Percentiles rank a stretch among this genome's conserved stretches.
Evolutionary conservation across 805 yeast species (phyloP).

Genomic region (Kazachstania bromeliacearum): DNA sequence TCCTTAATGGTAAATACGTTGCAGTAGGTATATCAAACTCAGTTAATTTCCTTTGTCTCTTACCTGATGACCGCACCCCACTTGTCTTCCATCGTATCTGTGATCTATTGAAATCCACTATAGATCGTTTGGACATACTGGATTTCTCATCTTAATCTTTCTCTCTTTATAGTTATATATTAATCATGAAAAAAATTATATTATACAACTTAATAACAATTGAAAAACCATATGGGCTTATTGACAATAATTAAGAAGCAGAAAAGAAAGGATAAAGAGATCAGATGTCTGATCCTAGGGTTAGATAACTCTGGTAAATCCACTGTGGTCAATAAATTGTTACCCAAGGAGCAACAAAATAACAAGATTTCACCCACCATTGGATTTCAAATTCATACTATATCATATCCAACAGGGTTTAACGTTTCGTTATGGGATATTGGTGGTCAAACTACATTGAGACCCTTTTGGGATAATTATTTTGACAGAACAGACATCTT

Average conservation of each 20-base stretch:
- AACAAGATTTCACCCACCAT: constrained; percentile 70
- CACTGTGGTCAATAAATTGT: constrained; percentile 56
- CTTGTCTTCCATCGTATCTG: constrained; percentile 5
- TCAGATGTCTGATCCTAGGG: constrained; percentile 69
- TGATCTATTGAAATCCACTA: constrained; percentile 11
- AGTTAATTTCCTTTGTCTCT: constrained; percentile 20
- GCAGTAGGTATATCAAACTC: constrained; percentile 22
- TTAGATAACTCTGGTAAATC: constrained; percentile 90
- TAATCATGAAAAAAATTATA: too few species aligned
- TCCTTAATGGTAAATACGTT: constrained; percentile 5
- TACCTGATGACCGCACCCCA: constrained; percentile 2
- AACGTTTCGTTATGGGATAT: constrained; percentile 72
- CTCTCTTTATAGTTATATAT: too few species aligned
- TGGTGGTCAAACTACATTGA: constrained; percentile 77
- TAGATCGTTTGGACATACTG: constrained; percentile 9
- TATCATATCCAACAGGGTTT: constrained; percentile 26
- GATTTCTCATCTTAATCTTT: too few species aligned
- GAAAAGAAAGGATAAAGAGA: constrained; percentile 67
- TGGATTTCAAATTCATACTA: constrained; percentile 74
- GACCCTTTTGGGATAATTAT: constrained; percentile 91
- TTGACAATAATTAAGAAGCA: constrained; percentile 73
- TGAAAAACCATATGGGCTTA: constrained; percentile 53
- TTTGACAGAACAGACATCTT: constrained; percentile 73
- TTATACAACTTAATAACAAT: background rate
- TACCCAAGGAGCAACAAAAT: constrained; percentile 29